These are phyloP conservation scores for Dittrichia graveolens DNA, from an alignment of 129 eudicot species.

Conservation along the genomic window DNA sequence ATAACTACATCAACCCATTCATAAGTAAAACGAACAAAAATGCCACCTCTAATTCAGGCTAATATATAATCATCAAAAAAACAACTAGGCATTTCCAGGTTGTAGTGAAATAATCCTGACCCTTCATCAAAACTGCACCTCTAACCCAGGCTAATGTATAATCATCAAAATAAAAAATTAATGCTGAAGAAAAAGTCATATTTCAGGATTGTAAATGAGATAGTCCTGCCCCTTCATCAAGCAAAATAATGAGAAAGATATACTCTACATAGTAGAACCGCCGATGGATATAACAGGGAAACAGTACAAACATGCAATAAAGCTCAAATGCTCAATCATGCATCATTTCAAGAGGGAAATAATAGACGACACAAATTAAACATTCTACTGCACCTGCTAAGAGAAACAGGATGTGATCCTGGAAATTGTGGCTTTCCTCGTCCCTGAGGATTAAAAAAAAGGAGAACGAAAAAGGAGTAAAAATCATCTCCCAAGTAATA, in stretches of 20 bases:
- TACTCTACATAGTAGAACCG: not conserved
- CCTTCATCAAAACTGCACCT: no score
- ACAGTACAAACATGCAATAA: not conserved
- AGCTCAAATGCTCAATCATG: constrained; percentile 6
- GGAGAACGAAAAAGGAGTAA: not conserved
- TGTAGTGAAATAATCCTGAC: constrained; percentile 17
- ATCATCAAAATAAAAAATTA: no score
- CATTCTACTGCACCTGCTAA: constrained; percentile 54
- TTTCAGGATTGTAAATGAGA: not conserved
- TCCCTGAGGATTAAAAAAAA: constrained; percentile 39
- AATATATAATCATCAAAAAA: not conserved
- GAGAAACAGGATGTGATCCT: constrained; percentile 83
- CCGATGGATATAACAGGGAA: not conserved
- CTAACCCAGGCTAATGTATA: no score
- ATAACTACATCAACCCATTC: no score
- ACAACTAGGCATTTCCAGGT: not conserved
- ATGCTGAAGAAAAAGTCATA: no score
- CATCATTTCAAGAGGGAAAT: not conserved
- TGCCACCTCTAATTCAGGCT: not conserved
- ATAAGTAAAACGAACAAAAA: not conserved
- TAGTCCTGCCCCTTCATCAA: constrained; percentile 7
- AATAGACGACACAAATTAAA: constrained; percentile 17
- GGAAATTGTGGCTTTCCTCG: constrained; percentile 68
- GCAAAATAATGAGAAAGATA: not conserved
- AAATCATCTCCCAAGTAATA: not conserved